Base-by-base conservation (phyloP, 768 basidiomycete species). In the Naganishia kalamii region DNA sequence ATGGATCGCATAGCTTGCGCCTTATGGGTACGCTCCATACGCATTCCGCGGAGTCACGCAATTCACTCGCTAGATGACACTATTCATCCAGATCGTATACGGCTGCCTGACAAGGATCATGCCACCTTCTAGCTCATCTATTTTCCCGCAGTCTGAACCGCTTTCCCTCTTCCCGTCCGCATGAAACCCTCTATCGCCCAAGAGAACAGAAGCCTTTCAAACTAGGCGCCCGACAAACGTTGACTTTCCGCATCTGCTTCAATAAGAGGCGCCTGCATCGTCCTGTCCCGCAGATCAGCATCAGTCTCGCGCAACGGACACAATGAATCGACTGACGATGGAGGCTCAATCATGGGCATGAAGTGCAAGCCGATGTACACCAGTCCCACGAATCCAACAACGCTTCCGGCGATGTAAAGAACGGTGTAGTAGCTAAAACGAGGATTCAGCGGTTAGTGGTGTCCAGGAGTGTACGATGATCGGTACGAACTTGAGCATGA, bases 291-390 rank as follows among this genome's bases (percentile, higher is more conserved):
- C 23, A 43, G 30, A n/a, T 54, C 52, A 37, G 33, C 32, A 37
- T 19, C 32, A 23, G 10, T n/a, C 25, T 30, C 11, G 27, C n/a
- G 1, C 15, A 21, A 30, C 21, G 27, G 25, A 4, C 54, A 15
- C 49, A 57, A 21, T n/a, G 27, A 25, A 40, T 3, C 4, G 10
- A 61, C 60, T 30, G 12, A 61, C 77, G 76, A 74, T 44, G 77
- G 77, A 15, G 75, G 65, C 50, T 77, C 76, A 23, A 78, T 65
- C 43, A 73, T 63, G 7, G 73, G 74, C 25, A 78, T 52, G 59
- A 77, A 78, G 61, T 78, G 67, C 13, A 78, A 65, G 0, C 33
- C 75, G 66, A 78, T 68, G 65, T 73, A 78, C 4, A 63, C 73
- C 3, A 78, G 49, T 6, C 77, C 77, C 21, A 72, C 70, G 37